Evolutionary conservation across 805 yeast genomes (phyloP), one percentile per base, ranked within the genome.

Genomic region (Ogataea allantospora): DNA sequence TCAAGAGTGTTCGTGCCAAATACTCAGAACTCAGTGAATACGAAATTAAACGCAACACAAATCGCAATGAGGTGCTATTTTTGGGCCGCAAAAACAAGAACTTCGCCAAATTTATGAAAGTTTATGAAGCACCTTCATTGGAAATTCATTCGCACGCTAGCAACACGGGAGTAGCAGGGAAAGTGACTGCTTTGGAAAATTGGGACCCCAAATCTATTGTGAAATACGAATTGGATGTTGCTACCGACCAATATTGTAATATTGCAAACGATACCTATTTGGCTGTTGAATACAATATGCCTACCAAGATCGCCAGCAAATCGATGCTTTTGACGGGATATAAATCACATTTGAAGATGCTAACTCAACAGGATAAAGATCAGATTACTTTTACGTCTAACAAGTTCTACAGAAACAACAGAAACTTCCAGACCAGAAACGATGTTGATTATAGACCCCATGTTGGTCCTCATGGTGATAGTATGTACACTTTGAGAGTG

Each of bases 241-340:
- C 39, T 11, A 41, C 42, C 3, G 51, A 40, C 6, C 46, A 47
- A 6, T 72, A 71, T 62, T 73, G 73, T 0, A 65, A 68, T 44
- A 50, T 77, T 29, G 57, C 65, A 9, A 71, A 68, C 38, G 37
- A 28, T 16, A 43, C 54, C 7, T 78, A 59, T 48, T 53, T 71
- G 29, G 65, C 58, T 40, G 63, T 77, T 2, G 67, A 67, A 32
- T 91, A 82, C 53, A 55, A 67, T 29, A 73, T 81, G 73, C 91
- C 95, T 3, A 63, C 69, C 2, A 67, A 72, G 42, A 66, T 65
- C 25, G 68, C 62, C 2, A 82, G 88, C 21, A 93, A 91, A 57
- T 83, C 95, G 2, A 84, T 93, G 83, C 66, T 91, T 15, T 60
- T 91, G 46, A 83, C 80, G 30, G 97, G 97, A 0, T 87, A 68